phyloP scores from a whole-genome alignment of 768 basidiomycete genomes.

The Pseudohyphozyma bogoriensis region DNA sequence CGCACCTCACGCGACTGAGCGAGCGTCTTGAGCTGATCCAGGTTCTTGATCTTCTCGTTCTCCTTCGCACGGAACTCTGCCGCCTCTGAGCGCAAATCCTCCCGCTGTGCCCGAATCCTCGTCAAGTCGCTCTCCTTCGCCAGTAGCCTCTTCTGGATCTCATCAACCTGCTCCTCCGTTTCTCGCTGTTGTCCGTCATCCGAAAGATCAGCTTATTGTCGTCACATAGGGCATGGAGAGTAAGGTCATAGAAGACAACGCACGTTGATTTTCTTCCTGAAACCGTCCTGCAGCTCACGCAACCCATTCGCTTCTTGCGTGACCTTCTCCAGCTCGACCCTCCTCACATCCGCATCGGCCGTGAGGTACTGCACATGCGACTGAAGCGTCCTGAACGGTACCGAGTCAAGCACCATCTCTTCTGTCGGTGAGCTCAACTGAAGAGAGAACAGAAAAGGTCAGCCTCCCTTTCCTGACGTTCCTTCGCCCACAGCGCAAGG shows the following conservation, averaged over 20 bases:
- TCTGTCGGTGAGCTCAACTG: constrained; percentile 36
- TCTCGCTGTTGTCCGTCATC: constrained; percentile 24
- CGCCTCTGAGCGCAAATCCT: constrained; percentile 58
- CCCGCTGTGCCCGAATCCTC: constrained; percentile 39
- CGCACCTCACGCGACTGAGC: constrained; percentile 53
- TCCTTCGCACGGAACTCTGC: constrained; percentile 61
- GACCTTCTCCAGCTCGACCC: constrained; percentile 37
- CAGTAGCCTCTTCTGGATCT: constrained; percentile 32
- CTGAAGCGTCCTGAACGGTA: constrained; percentile 51
- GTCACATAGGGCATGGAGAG: too few relatives aligned
- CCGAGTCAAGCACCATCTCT: constrained; percentile 45
- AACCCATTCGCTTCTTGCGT: constrained; percentile 32
- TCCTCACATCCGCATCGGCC: constrained; percentile 42
- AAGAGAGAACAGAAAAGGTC: constrained; percentile 28
- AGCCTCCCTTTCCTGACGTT: not conserved
- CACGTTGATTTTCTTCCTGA: constrained; percentile 17
- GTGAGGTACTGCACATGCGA: constrained; percentile 49
- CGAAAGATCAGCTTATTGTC: not conserved
- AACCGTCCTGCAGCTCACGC: constrained; percentile 27
- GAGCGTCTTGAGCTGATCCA: constrained; percentile 57
- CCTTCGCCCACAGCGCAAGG: constrained; percentile 26
- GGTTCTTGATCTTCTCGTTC: constrained; percentile 48
- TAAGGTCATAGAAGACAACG: not conserved
- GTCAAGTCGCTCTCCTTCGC: constrained; percentile 38
- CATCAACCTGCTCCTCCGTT: constrained; percentile 50